A percentile compares a stretch with the other conserved stretches of the same genome.
phyloP scores from a whole-genome alignment of 2,329 filamentous ascomycete species.

The Dothidotthia symphoricarpi region DNA sequence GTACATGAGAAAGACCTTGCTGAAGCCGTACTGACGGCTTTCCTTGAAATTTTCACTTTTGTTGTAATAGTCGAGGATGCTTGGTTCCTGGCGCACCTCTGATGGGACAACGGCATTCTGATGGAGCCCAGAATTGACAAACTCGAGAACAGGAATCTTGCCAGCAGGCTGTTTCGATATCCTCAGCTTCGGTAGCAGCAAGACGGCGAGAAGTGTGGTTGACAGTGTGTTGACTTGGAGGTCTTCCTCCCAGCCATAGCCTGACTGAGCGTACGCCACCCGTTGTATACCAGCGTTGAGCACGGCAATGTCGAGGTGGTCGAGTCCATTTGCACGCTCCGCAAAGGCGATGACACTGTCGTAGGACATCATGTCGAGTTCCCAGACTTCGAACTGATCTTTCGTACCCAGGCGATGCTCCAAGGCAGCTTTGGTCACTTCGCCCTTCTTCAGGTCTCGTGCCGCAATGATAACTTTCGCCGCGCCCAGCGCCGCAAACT shows the following conservation, averaged over 20 bases:
- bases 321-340: constrained; percentile 26
- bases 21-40: constrained; percentile 29
- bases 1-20: constrained; percentile 41
- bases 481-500: constrained; percentile 40
- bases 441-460: constrained; percentile 38
- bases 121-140: constrained; percentile 36
- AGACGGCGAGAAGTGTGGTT: constrained; percentile 54
- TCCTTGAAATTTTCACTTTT: constrained; percentile 25
- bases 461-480: constrained; percentile 42
- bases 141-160: constrained; percentile 31
- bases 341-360: constrained; percentile 36
- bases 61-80: constrained; percentile 35
- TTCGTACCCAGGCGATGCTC: constrained; percentile 24
- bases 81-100: constrained; percentile 20
- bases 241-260: constrained; percentile 44
- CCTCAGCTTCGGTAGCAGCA: constrained; percentile 47
- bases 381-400: constrained; percentile 38
- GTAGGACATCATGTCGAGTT: constrained; percentile 39
- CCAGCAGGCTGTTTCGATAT: constrained; percentile 21
- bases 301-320: constrained; percentile 40
- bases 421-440: constrained; percentile 32
- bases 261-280: constrained; percentile 20
- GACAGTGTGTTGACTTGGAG: constrained; percentile 60
- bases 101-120: constrained; percentile 24
- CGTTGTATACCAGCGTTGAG: constrained; percentile 43